Conservation (phyloP, 768 basidiomycete species). For the Agaricus subrufescens region DNA sequence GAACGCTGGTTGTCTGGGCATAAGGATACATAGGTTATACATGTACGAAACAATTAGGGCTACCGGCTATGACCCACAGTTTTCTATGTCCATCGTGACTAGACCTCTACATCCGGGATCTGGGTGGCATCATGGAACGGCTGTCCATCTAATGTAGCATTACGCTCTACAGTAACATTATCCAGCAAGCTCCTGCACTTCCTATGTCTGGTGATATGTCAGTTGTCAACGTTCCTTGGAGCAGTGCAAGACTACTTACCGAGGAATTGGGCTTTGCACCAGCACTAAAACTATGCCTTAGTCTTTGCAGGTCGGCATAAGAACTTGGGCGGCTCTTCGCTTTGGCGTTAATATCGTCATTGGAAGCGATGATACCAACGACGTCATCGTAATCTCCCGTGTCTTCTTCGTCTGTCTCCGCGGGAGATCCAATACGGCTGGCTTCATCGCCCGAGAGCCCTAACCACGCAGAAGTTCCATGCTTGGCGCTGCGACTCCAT, state of each 20-base stretch:
- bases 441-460: constrained; percentile 50
- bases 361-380: constrained; percentile 58
- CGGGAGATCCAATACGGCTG: constrained; percentile 65
- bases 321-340: constrained; percentile 63
- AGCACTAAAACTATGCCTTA: constrained; percentile 35
- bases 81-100: constrained; percentile 20
- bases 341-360: constrained; percentile 37
- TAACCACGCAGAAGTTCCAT: constrained; percentile 88
- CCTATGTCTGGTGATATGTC: constrained; percentile 46
- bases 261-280: constrained; percentile 7
- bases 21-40: background rate
- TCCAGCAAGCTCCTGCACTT: constrained; percentile 64
- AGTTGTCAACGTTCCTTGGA: constrained; percentile 30
- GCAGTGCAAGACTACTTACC: constrained; percentile 12
- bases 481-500: constrained; percentile 73
- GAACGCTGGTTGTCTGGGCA: background rate
- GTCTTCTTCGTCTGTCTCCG: constrained; percentile 82
- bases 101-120: constrained; percentile 62
- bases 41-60: background rate
- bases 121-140: constrained; percentile 61
- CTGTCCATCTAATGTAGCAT: constrained; percentile 52
- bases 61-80: background rate
- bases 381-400: constrained; percentile 91
- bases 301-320: constrained; percentile 77
- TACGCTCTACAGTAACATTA: constrained; percentile 55